Base-by-base conservation (phyloP, 495 filamentous ascomycete genomes). In the Penicillium daleae region DNA sequence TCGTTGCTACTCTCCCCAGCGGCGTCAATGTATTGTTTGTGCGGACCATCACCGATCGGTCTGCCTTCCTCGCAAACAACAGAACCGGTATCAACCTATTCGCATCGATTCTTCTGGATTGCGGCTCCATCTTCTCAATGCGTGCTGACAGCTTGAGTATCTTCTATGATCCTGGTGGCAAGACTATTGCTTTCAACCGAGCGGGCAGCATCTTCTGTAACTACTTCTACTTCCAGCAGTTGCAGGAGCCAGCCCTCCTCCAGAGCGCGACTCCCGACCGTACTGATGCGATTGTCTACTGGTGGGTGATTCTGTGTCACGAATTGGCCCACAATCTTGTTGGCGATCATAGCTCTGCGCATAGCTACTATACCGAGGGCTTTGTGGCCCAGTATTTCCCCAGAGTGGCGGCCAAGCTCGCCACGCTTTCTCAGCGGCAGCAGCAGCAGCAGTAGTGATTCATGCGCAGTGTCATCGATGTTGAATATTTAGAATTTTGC, bases 321-420 rank as follows among this genome's bases (percentile, higher is more conserved):
- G 95, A 99, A 76, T 73, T 99, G 66, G 93, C 96, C 51, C 95
- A 99, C 75, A 98, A 98, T 70, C 73, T 99, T 33, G 90, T 97
- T 13, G 78, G 75, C 22, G 86, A 87, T 56, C 93, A 97, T 75
- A 90, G 88, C 70, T 81, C 90, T 21, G 86, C 90, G 49, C 95
- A 99, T 68, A 89, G 86, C 61, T 97, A 87, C 71, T 97, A 96
- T 68, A 92, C 70, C 7, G 82, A 85, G 62, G 64, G 75, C 17
- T 80, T 85, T 62, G 79, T 85, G 60, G 68, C 77, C 6, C 82
- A 83, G 50, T 85, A 84, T 60, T 85, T 85, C 69, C 77, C 79
- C 15, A 81, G 76, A 56, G 76, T 84, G 24, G 78, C 76, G 24
- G 58, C 67, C 24, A 82, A 81, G 52, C 69, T 78, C 39, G 73